Evolutionary conservation across 176 grass and related monocot genomes (phyloP).

Genomic region (Ananas comosus): DNA sequence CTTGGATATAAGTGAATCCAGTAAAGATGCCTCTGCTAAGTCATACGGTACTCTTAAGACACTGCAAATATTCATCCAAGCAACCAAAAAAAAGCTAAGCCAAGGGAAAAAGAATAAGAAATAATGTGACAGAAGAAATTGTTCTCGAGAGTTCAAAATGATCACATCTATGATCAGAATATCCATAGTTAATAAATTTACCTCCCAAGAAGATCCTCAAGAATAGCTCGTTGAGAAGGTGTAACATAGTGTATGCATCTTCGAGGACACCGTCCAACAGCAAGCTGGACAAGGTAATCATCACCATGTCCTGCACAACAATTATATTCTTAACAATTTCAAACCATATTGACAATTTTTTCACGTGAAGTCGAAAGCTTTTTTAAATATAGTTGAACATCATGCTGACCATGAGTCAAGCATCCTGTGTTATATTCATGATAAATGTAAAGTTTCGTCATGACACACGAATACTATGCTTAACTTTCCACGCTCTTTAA

Average conservation of each 20-base stretch:
- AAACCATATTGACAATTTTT: neutral
- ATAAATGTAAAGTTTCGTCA: too few relatives aligned
- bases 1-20: constrained; percentile 27
- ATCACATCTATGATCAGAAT: neutral
- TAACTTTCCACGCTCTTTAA: too few relatives aligned
- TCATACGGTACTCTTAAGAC: constrained; percentile 28
- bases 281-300: constrained; percentile 53
- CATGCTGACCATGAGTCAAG: too few relatives aligned
- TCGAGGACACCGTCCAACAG: constrained; percentile 73
- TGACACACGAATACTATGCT: too few relatives aligned
- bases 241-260: constrained; percentile 94
- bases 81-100: neutral
- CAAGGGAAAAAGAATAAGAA: neutral
- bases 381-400: too few relatives aligned
- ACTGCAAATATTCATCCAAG: constrained; percentile 9
- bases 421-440: too few relatives aligned
- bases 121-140: neutral
- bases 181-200: constrained; percentile 19
- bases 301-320: constrained; percentile 43
- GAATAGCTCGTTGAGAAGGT: constrained; percentile 56
- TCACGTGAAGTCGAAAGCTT: too few relatives aligned
- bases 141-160: neutral
- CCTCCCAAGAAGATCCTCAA: constrained; percentile 82
- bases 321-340: neutral
- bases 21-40: constrained; percentile 26